Base-by-base conservation (phyloP, 2,329 filamentous ascomycete genomes). In the Diaporthe vexans region DNA sequence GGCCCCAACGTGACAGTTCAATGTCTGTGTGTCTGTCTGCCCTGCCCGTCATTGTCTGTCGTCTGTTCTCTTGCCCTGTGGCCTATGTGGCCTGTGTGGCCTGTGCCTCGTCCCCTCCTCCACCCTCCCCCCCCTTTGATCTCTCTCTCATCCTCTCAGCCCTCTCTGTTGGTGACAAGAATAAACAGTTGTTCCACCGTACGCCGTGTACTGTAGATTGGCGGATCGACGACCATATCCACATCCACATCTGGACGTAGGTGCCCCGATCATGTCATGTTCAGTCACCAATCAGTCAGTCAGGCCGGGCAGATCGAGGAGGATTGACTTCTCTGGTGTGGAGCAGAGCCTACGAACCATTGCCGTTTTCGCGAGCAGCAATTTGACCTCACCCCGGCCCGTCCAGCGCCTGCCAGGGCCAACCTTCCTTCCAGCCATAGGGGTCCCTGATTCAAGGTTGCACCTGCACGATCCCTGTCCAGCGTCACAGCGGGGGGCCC, bases 361-460 rank as follows among this genome's bases (percentile, higher is more conserved):
- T 71, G 68, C 65, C 65, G 51, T 73, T 73, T 73, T 71, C 54
- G 65, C 72, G 40, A 58, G 54, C 52, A 61, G 72, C 54, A 73
- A 73, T 73, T 73, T 71, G 72, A 48, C 33, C 40, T 48, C 21
- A 33, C 46, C 56, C 46, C 35, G 63, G 52, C 52, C 35, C 24
- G 40, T 2, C 59, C 46, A 69, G 35, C 52, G 5, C 17, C 61
- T 51, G 43, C 61, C 63, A 52, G 63, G 63, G 63, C 51, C 63
- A 52, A 52, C 63, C 63, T 52, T 52, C 46, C 15, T 26, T 29
- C 63, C 21, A 24, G 24, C 48, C 63, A 54, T 68, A 68, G 63
- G 63, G 63, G 63, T 68, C 63, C 48, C 67, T 58, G 24, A 46
- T 54, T 48, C 40, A 48, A 48, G 40, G 59, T 63, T 57, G 40